These are phyloP conservation scores for Peronosclerospora sorghi DNA, from an alignment of 352 stramenopile species.

Conservation along the genomic window DNA sequence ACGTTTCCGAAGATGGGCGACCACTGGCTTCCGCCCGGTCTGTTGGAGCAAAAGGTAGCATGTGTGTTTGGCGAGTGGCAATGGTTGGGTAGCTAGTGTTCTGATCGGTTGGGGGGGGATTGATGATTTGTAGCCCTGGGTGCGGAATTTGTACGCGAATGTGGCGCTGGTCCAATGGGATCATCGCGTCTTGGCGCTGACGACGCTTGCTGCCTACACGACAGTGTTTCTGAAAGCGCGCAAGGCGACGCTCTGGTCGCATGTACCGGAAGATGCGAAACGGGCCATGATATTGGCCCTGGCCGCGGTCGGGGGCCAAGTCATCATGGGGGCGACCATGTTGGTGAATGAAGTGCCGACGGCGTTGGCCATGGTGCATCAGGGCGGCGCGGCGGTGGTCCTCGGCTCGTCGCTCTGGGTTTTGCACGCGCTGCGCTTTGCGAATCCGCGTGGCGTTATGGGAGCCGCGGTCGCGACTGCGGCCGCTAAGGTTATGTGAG, in stretches of 20 bases:
- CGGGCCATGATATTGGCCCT: conserved; percentile 43
- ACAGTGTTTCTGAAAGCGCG: conserved; percentile 42
- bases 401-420: conserved; percentile 58
- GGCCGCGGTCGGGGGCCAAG: conserved; percentile 43
- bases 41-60: conserved; percentile 44
- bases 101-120: too few relatives aligned
- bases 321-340: conserved; percentile 88
- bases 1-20: conserved; percentile 91
- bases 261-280: conserved; percentile 50
- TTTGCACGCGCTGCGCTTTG: conserved; percentile 52
- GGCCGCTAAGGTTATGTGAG: conserved; percentile 13
- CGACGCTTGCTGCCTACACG: conserved; percentile 56
- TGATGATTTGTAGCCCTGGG: conserved; percentile 21
- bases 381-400: conserved; percentile 48
- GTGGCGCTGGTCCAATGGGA: conserved; percentile 94
- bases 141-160: conserved; percentile 94
- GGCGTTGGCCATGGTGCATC: conserved; percentile 87
- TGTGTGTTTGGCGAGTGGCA: too few relatives aligned
- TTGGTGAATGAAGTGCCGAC: conserved; percentile 93
- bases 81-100: neutral
- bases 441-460: conserved; percentile 27
- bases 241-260: conserved; percentile 51
- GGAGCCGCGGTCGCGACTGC: conserved; percentile 13
- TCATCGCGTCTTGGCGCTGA: conserved; percentile 88
- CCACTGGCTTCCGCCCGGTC: conserved; percentile 77